These are phyloP conservation scores for Wakefieldia striispora DNA, from an alignment of 768 basidiomycete genomes.

Conservation along the genomic window DNA sequence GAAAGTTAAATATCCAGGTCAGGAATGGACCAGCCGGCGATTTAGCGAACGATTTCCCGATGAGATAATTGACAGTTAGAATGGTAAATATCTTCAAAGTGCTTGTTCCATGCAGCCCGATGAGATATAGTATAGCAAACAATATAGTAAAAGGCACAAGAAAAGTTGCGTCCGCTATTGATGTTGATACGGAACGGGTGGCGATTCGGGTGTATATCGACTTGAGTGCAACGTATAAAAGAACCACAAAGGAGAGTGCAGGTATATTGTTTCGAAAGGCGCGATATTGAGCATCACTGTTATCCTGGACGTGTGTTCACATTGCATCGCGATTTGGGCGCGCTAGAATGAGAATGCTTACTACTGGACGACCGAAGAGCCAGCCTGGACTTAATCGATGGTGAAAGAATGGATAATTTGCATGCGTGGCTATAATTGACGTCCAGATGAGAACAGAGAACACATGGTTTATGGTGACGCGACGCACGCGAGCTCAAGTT, in stretches of 20 bases:
- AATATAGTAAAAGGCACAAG: constrained; percentile 57
- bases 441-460: background rate
- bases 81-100: constrained; percentile 75
- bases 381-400: constrained; percentile 67
- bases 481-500: constrained; percentile 71
- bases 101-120: constrained; percentile 79
- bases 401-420: constrained; percentile 66
- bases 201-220: constrained; percentile 41
- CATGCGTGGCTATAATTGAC: constrained; percentile 56
- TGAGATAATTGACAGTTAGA: constrained; percentile 62
- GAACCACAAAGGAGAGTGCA: constrained; percentile 47
- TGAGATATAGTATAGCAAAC: constrained; percentile 63
- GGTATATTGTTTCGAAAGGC: constrained; percentile 81
- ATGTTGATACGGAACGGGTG: constrained; percentile 20
- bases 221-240: constrained; percentile 57
- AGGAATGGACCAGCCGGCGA: constrained; percentile 47
- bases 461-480: background rate
- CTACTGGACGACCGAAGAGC: constrained; percentile 77
- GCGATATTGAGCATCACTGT: constrained; percentile 88
- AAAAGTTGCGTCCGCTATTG: constrained; percentile 30
- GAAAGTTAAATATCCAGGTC: constrained; percentile 78
- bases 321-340: background rate
- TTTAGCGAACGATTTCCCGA: constrained; percentile 47
- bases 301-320: constrained; percentile 68
- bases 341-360: constrained; percentile 41